Evolutionary conservation across 495 filamentous ascomycete species (phyloP), one percentile per base, ranked within the genome.

Genomic region (Aspergillus saccharolyticus): DNA sequence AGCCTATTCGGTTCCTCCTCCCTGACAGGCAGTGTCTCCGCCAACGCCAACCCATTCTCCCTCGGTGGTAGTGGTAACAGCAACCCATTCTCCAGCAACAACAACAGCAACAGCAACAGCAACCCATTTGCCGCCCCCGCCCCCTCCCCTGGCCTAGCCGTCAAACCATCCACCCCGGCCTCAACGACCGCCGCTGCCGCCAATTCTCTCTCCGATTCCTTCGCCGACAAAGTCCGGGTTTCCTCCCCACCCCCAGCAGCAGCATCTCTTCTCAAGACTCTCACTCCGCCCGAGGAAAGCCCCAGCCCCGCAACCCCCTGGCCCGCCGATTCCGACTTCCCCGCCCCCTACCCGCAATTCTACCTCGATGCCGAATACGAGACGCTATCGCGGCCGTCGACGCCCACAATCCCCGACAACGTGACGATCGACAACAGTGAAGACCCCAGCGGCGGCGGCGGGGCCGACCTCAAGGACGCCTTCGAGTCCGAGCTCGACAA

Each of bases 311-410:
- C 58, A 0, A 61, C 86, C 25, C 89, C 91, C 5, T 98, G 92
- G 92, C 93, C 94, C 17, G 53, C 78, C 21, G 70, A 78, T 25
- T 73, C 83, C 7, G 70, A 73, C 2, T 85, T 88, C 60, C 90
- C 90, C 2, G 18, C 75, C 0, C 76, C 89, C 4, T 97, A 90
- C 75, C 86, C 90, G 0, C 67, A 79, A 47, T 89, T 84, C 72
- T 86, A 89, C 76, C 83, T 99, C 44, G 93, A 97, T 66, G 93
- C 92, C 12, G 94, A 97, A 60, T 92, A 90, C 77, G 95, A 97
- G 68, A 86, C 85, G 17, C 82, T 97, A 44, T 87, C 55, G 21
- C 69, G 57, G 51, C 78, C 68, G 61, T 82, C 55, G 60, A 81
- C 57, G 51, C 73, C 63, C 44, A 69, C 58, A 45, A 75, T 66